Evolutionary conservation across 768 basidiomycete genomes (phyloP).

Genomic region (Leccinum barrowsii): DNA sequence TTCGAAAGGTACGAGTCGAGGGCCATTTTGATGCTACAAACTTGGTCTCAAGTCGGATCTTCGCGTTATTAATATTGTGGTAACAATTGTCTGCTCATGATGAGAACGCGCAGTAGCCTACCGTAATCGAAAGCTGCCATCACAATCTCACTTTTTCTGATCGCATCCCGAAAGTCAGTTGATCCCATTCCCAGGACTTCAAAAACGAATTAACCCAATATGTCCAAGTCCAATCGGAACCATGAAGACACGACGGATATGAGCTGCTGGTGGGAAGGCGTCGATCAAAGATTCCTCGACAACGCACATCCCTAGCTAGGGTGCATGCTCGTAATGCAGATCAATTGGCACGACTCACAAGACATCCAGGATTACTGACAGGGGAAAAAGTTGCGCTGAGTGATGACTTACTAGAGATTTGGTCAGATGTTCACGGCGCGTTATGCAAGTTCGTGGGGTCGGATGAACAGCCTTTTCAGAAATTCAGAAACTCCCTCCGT

Average conservation of each 20-base stretch:
- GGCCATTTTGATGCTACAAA: constrained; percentile 1
- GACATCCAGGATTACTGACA: not conserved
- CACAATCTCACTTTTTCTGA: constrained; percentile 8
- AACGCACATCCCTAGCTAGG: not conserved
- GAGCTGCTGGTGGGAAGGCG: not conserved
- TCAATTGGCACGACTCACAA: not conserved
- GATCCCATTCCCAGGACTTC: not conserved
- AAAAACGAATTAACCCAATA: not conserved
- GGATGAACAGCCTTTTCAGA: not conserved
- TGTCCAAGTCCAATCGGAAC: not conserved
- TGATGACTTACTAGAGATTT: not conserved
- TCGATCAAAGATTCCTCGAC: not conserved
- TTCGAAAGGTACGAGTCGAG: not conserved
- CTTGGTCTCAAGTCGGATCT: constrained; percentile 3
- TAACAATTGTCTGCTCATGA: not conserved
- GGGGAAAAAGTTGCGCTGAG: constrained; percentile 1
- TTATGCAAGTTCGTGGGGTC: not conserved
- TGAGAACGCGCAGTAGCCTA: not conserved
- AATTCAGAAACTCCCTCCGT: too few relatives aligned
- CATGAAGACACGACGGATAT: not conserved
- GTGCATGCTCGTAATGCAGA: not conserved
- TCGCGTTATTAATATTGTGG: not conserved
- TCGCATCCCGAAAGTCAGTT: not conserved
- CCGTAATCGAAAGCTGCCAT: constrained; percentile 7
- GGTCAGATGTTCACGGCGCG: not conserved